phyloP scores from a whole-genome alignment of 139 green algal species.

The Ettlia oleoabundans region DNA sequence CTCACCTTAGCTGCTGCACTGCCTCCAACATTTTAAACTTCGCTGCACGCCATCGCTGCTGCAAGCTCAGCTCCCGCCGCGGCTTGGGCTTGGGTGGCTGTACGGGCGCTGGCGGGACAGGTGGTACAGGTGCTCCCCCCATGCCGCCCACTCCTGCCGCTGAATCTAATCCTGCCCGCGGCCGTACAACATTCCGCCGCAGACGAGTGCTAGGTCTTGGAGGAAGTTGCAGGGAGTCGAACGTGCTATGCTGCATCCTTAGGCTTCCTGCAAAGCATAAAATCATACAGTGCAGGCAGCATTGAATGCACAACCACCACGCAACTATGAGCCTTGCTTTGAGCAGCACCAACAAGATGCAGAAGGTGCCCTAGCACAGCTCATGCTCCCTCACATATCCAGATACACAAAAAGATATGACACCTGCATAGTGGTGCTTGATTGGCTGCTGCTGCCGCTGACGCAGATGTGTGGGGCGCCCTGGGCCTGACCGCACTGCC shows the following conservation, averaged over 20 bases:
- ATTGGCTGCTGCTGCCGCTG: no score
- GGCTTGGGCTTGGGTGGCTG: background rate
- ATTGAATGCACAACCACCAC: no score
- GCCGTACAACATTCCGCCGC: background rate
- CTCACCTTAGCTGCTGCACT: slow-evolving; percentile 18
- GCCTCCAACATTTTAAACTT: slow-evolving; percentile 22
- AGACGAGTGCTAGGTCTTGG: background rate
- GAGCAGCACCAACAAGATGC: no score
- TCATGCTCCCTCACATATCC: no score
- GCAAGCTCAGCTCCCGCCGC: background rate
- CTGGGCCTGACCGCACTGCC: background rate
- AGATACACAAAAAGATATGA: no score
- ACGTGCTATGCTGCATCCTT: no score
- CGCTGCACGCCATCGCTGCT: slow-evolving; percentile 24
- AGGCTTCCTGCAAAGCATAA: no score
- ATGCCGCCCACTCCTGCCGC: background rate
- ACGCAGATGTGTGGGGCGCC: no score
- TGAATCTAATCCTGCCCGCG: background rate
- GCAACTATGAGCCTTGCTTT: no score
- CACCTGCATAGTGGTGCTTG: no score
- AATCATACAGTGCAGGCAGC: no score
- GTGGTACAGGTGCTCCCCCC: background rate
- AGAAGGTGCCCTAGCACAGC: no score
- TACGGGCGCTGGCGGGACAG: background rate
- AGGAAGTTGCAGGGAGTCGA: background rate